Evolutionary conservation across 371 early-diverging fungal genomes (phyloP), one percentile per base, ranked within the genome.

Genomic region (Saksenaea vasiformis): DNA sequence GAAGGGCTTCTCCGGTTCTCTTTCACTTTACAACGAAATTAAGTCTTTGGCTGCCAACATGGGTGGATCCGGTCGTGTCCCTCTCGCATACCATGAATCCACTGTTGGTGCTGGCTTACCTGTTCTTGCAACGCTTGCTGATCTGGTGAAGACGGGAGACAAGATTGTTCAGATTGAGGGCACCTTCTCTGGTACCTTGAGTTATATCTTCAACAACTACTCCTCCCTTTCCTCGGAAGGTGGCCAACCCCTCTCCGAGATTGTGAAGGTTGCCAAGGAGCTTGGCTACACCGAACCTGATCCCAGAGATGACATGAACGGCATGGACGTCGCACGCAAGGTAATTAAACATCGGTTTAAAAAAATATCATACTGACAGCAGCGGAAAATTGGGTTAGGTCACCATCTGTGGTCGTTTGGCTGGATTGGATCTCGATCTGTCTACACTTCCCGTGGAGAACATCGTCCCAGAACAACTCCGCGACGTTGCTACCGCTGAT

Each of bases 101-200:
- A 98, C 97, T 17, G 98, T 97, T n/a, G 99, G 98, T 54, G 99
- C 99, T 37, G 99, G 99, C 38, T 84, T 98, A 60, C 99, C 99
- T 24, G 90, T 98, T n/a, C 79, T 98, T 51, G 86, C 83, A 65
- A 98, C 98, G 0, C 83, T 98, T 62, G 84, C 84, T 27, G 95
- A 96, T 72, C 73, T 98, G 51, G 88, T 98, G 64, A 83, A 84
- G 62, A 95, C 97, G 3, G 97, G 97, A 15, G 99, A 98, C 74
- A 86, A 91, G 76, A 89, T 98, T 54, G 77, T 80, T 43, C 89
- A 87, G 74, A 89, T 98, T 56, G 98, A 98, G 77, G 99, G 99
- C 61, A 94, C 98, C 72, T 93, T 98, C 68, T 94, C 95, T 3
- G 99, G 99, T 14, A 98, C 99, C 0, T 84, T 98, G 13, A 91